Conservation (phyloP, 495 filamentous ascomycete genomes). For the Penicillium riverlandense region DNA sequence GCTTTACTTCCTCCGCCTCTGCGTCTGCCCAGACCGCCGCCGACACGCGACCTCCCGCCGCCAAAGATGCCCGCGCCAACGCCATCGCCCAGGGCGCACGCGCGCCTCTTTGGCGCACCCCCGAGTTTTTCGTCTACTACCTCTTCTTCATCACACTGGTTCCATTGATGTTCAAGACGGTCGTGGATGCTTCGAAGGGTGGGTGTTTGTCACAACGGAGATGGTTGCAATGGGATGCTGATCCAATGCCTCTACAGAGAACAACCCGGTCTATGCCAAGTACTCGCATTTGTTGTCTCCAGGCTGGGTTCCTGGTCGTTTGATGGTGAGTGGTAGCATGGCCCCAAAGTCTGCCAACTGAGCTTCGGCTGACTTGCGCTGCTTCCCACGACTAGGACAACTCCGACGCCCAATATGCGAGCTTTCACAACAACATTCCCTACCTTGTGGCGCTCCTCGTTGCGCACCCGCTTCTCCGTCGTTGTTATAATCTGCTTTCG, state of each 20-base stretch:
- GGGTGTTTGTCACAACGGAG: conserved; percentile 9
- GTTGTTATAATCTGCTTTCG: conserved; percentile 50
- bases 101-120: conserved; percentile 72
- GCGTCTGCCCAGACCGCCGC: conserved; percentile 53
- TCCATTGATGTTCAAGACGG: conserved; percentile 86
- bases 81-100: conserved; percentile 35
- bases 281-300: conserved; percentile 63
- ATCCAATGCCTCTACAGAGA: conserved; percentile 57
- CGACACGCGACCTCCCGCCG: conserved; percentile 31
- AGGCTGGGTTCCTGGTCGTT: conserved; percentile 93
- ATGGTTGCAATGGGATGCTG: conserved; percentile 4
- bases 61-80: conserved; percentile 40
- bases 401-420: conserved; percentile 82
- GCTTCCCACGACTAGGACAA: conserved; percentile 54
- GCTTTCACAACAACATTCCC: conserved; percentile 81
- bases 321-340: conserved; percentile 54
- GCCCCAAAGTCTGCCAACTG: background rate
- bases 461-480: conserved; percentile 71
- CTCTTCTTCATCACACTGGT: conserved; percentile 58
- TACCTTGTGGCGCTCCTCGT: conserved; percentile 64
- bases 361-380: conserved; percentile 2
- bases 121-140: conserved; percentile 82
- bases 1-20: conserved; percentile 68
- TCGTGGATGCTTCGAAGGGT: conserved; percentile 84
- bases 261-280: conserved; percentile 70